These are phyloP conservation scores for Septoria linicola DNA, from an alignment of 2,329 filamentous ascomycete genomes.

Conservation along the genomic window DNA sequence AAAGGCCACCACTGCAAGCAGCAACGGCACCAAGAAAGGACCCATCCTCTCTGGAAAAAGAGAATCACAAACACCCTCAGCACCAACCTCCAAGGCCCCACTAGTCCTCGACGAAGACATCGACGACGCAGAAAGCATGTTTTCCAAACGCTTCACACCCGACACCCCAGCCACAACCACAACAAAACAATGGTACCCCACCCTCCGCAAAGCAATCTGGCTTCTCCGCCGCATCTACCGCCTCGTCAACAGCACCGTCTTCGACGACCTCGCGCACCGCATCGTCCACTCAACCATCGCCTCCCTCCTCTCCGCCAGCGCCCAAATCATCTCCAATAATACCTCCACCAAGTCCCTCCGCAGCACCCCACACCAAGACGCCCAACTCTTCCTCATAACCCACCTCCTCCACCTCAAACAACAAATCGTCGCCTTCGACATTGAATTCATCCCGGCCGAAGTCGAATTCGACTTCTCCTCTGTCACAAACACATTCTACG, in stretches of 20 bases:
- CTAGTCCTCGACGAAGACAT: conserved; percentile 55
- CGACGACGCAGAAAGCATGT: conserved; percentile 52
- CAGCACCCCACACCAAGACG: too few relatives aligned
- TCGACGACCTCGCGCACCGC: conserved; percentile 70
- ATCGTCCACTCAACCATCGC: conserved; percentile 89
- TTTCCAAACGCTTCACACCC: conserved; percentile 30
- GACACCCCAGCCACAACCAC: conserved; percentile 17
- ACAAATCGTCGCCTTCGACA: conserved; percentile 92
- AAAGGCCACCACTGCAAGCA: conserved; percentile 29
- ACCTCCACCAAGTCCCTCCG: too few relatives aligned
- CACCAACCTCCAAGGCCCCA: conserved; percentile 50
- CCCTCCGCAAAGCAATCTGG: conserved; percentile 66
- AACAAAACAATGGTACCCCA: conserved; percentile 59
- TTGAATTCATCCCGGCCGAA: conserved; percentile 69
- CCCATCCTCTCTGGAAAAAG: conserved; percentile 55
- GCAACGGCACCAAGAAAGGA: conserved; percentile 37
- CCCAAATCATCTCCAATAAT: conserved; percentile 58
- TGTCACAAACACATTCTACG: conserved; percentile 65
- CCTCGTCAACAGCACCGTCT: conserved; percentile 67
- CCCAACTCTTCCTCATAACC: conserved; percentile 89
- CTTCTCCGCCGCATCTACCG: conserved; percentile 68
- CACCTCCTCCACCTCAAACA: conserved; percentile 95
- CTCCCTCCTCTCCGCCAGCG: conserved; percentile 74
- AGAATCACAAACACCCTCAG: conserved; percentile 34
- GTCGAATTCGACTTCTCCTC: conserved; percentile 66